These are phyloP conservation scores for Omphalea diandra DNA, from an alignment of 441 rosid genomes.

Conservation along the genomic window DNA sequence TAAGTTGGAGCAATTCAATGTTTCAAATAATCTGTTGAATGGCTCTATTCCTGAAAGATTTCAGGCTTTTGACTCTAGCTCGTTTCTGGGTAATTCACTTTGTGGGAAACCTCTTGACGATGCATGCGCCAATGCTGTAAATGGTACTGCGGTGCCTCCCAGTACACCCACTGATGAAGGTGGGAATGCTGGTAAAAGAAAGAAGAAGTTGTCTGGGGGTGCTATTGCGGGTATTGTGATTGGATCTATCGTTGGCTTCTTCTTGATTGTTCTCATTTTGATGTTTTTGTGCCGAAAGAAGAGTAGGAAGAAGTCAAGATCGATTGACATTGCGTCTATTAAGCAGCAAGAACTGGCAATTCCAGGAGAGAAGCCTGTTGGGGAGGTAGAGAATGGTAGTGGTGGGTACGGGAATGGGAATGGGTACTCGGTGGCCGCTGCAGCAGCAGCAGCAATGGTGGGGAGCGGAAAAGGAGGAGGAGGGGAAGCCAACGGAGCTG, in stretches of 20 bases:
- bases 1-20: conserved; percentile 68
- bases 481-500: conserved; percentile 39
- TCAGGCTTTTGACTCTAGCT: conserved; percentile 36
- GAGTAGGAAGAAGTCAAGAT: conserved; percentile 50
- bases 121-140: conserved; percentile 25
- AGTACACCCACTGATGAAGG: conserved; percentile 46
- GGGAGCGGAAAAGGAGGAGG: conserved; percentile 48
- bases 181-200: conserved; percentile 27
- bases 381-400: conserved; percentile 38
- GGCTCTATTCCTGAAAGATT: conserved; percentile 67
- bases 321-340: conserved; percentile 41
- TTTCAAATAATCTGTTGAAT: conserved; percentile 71
- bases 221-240: conserved; percentile 93
- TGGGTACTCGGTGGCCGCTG: conserved; percentile 60
- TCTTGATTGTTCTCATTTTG: conserved; percentile 49
- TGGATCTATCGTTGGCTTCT: conserved; percentile 65
- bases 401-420: conserved; percentile 30
- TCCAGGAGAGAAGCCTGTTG: conserved; percentile 46
- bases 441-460: conserved; percentile 60
- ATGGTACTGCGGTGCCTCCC: conserved; percentile 39
- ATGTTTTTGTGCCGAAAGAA: conserved; percentile 63
- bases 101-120: conserved; percentile 66
- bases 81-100: conserved; percentile 69
- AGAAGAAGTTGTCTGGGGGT: conserved; percentile 72
- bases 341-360: conserved; percentile 51